Base-by-base conservation (phyloP, 176 grass and related monocot species). In the Aegilops speltoides region DNA sequence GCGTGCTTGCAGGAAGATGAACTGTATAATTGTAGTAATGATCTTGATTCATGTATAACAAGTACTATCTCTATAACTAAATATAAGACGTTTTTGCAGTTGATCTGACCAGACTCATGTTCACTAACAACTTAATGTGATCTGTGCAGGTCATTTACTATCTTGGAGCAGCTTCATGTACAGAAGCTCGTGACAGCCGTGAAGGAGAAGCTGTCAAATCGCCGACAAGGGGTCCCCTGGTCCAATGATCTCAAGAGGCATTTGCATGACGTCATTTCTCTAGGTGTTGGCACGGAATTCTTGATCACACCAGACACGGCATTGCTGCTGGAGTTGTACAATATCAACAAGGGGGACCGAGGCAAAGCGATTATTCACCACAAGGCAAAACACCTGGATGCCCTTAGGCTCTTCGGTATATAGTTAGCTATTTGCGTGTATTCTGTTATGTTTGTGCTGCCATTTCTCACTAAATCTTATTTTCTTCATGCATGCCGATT, bases 301-400 rank as follows among this genome's bases (percentile, higher is more conserved):
- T 82, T 95, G 70, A 86, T 94, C 54, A 84, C 88, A 84, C 90
- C 92, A 60, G 81, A 84, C 70, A 89, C 82, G 68, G 88, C 66
- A 59, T 82, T 98, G 45, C 85, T 98, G 59, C 68, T 98, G 88
- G 96, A 98, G 81, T 40, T 90, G 40, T 94, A 88, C 52, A 37
- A 88, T 79, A 80, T 94, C 48, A 94, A 92, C 69, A 95, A 96
- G 50, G 87, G 83, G 8, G 81, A 81, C 78, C 88, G 93, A 92
- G 88, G 88, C 79, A 96, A 98, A 96, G 91, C 87, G 29, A 88
- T 94, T 61, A 96, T 95, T 91, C 88, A 94, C 68, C 90, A 96
- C 79, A 92, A 98, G 96, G 96, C 90, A 94, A 91, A 91, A 82
- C 63, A 86, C 89, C 81, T 94, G 83, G 91, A 86, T 79, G 77